Evolutionary conservation across 768 basidiomycete genomes (phyloP).

Genomic region (Erythrobasidium yunnanense): DNA sequence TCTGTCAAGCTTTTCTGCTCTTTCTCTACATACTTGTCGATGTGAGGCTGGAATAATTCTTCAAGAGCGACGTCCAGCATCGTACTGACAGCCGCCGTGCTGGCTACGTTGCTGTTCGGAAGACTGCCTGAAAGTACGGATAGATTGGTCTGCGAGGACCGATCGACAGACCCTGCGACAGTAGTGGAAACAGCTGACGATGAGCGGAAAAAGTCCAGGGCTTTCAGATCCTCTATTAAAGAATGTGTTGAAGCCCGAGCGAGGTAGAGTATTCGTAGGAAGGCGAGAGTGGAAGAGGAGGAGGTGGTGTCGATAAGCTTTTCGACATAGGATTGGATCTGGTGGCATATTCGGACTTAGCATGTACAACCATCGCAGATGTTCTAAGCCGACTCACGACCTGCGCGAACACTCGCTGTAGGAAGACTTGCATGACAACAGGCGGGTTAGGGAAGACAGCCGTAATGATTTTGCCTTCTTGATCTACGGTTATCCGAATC

Average conservation of each 20-base stretch:
- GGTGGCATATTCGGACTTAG: background rate
- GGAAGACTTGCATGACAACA: slow-evolving; percentile 92
- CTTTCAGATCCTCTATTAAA: slow-evolving; percentile 81
- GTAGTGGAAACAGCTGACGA: slow-evolving; percentile 25
- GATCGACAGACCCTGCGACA: background rate
- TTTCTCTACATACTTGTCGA: slow-evolving; percentile 82
- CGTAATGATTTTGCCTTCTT: slow-evolving; percentile 94
- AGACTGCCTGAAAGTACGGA: slow-evolving; percentile 18
- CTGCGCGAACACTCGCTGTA: slow-evolving; percentile 89
- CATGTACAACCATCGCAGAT: background rate
- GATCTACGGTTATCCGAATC: slow-evolving; percentile 79
- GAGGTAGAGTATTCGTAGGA: slow-evolving; percentile 78
- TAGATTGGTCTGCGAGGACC: slow-evolving; percentile 7
- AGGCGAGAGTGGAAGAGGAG: slow-evolving; percentile 73
- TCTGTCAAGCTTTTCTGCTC: slow-evolving; percentile 74
- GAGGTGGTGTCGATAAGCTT: slow-evolving; percentile 64
- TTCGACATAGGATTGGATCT: slow-evolving; percentile 98
- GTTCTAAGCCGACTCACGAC: slow-evolving; percentile 40
- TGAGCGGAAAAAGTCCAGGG: slow-evolving; percentile 58
- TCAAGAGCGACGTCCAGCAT: slow-evolving; percentile 96
- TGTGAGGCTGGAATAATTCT: slow-evolving; percentile 87
- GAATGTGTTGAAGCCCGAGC: slow-evolving; percentile 65
- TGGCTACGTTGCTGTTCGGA: background rate
- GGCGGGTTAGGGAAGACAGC: slow-evolving; percentile 95
- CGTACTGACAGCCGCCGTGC: slow-evolving; percentile 14